Conservation (phyloP, 78 protist genomes). For the Dictyostelium brefeldianum region DNA sequence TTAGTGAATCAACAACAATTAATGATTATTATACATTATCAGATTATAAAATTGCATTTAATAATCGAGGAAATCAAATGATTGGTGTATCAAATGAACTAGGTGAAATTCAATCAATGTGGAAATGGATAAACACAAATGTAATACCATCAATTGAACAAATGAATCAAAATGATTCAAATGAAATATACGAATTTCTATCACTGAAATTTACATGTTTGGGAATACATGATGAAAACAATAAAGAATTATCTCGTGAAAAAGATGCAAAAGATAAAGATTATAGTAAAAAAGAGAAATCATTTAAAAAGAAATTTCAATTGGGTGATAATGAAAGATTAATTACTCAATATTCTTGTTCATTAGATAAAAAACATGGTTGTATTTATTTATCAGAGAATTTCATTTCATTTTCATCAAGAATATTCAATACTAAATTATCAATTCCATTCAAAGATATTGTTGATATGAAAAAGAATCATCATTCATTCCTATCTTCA, state of each 20-base stretch:
- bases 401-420: conserved; percentile 38
- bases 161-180: conserved; percentile 57
- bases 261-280: conserved; percentile 53
- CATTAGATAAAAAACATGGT: conserved; percentile 79
- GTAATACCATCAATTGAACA: conserved; percentile 46
- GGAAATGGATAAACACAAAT: conserved; percentile 56
- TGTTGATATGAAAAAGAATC: conserved; percentile 45
- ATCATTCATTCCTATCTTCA: not conserved
- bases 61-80: conserved; percentile 44
- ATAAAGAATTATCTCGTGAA: conserved; percentile 36
- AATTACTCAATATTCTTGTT: conserved; percentile 65
- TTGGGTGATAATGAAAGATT: conserved; percentile 31
- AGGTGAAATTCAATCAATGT: conserved; percentile 63
- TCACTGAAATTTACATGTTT: conserved; percentile 66
- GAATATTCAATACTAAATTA: conserved; percentile 43
- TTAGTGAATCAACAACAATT: conserved; percentile 9
- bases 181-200: conserved; percentile 57
- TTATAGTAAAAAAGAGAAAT: conserved; percentile 32
- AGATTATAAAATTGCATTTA: conserved; percentile 66
- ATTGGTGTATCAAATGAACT: conserved; percentile 71
- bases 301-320: conserved; percentile 54
- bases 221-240: conserved; percentile 51
- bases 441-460: conserved; percentile 41
- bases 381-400: conserved; percentile 72
- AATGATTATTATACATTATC: conserved; percentile 23